phyloP scores from a whole-genome alignment of 129 eudicot species.

The Helichrysum umbraculigerum region DNA sequence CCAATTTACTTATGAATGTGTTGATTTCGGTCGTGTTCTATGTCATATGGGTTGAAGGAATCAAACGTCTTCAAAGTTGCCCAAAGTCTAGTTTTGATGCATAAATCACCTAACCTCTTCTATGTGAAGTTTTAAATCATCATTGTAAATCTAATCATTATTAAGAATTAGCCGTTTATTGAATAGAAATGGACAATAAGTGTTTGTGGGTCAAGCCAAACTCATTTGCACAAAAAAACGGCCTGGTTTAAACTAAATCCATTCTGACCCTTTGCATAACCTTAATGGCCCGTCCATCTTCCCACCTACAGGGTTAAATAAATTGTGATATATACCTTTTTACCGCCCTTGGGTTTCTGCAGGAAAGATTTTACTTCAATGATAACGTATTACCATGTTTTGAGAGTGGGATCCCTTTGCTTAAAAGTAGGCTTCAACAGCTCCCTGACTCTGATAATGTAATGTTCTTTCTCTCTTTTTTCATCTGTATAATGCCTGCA shows the following conservation, averaged over 20 bases:
- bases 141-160: not conserved
- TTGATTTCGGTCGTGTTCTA: not conserved
- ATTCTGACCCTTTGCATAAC: not conserved
- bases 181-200: not conserved
- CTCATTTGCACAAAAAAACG: not conserved
- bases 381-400: conserved; percentile 94
- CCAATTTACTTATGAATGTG: not conserved
- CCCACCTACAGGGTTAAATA: not conserved
- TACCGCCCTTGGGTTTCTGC: conserved; percentile 11
- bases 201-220: not conserved
- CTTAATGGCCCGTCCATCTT: not conserved
- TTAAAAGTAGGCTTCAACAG: conserved; percentile 88
- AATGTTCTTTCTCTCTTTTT: conserved; percentile 25
- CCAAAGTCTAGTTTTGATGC: not conserved
- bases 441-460: conserved; percentile 97
- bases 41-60: not conserved
- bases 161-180: not conserved
- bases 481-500: conserved; percentile 6
- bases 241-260: not conserved
- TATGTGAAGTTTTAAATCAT: not conserved
- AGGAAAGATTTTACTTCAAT: conserved; percentile 98
- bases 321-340: conserved; percentile 8
- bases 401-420: conserved; percentile 98
- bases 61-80: not conserved
- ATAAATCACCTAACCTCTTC: not conserved